Evolutionary conservation across 768 basidiomycete genomes (phyloP).

Genomic region (Leccinum rimulosum): DNA sequence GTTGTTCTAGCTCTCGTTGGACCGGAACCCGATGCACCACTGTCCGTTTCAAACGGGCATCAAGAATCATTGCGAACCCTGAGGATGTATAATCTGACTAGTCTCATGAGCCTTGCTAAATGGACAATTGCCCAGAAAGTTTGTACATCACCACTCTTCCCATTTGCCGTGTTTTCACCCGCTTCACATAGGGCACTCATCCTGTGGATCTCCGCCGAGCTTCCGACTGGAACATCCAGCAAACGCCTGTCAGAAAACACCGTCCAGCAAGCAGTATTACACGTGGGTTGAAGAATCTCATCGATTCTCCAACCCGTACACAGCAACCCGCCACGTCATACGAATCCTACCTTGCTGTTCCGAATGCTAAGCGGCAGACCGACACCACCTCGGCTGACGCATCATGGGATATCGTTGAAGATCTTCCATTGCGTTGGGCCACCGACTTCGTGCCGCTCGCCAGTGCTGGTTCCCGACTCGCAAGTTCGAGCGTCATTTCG

Average conservation of each 20-base stretch:
- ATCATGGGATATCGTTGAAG: conserved; percentile 73
- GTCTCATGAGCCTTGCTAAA: conserved; percentile 70
- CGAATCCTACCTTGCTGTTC: conserved; percentile 31
- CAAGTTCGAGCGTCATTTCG: conserved; percentile 53
- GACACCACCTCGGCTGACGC: conserved; percentile 43
- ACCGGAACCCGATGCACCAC: conserved; percentile 48
- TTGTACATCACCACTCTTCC: conserved; percentile 5
- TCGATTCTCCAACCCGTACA: conserved; percentile 36
- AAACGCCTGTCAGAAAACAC: conserved; percentile 44
- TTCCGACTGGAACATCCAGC: conserved; percentile 50
- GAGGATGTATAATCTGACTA: conserved; percentile 82
- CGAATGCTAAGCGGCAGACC: conserved; percentile 23
- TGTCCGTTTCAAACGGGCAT: conserved; percentile 40
- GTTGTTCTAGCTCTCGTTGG: conserved; percentile 78
- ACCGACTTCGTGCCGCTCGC: conserved; percentile 84
- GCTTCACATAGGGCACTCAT: conserved; percentile 44
- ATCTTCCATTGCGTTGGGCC: conserved; percentile 79
- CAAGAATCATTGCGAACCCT: conserved; percentile 54
- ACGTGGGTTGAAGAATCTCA: conserved; percentile 59
- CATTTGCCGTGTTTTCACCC: conserved; percentile 8
- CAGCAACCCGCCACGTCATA: conserved; percentile 27
- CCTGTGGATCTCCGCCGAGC: conserved; percentile 60
- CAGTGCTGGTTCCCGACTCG: conserved; percentile 58
- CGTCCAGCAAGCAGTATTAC: conserved; percentile 57
- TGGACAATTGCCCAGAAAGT: conserved; percentile 74